Evolutionary conservation across 345 rosid genomes (phyloP).

Genomic region (Camelina sativa): DNA sequence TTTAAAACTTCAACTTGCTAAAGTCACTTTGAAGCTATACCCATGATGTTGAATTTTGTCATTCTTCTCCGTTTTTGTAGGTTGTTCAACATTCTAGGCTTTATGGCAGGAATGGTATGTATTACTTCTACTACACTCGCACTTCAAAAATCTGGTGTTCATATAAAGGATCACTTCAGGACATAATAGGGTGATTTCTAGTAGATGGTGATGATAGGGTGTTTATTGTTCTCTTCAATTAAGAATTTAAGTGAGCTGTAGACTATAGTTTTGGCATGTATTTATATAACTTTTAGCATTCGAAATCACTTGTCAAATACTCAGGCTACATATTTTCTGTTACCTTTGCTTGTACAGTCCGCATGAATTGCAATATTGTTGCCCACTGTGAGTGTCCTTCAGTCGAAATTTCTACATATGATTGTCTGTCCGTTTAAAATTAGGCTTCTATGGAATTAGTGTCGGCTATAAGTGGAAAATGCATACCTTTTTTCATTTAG

Average conservation of each 20-base stretch:
- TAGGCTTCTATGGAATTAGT: background rate
- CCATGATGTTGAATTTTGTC: background rate
- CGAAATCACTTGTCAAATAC: slow-evolving; percentile 19
- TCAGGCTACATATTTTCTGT: background rate
- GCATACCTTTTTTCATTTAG: slow-evolving; percentile 16
- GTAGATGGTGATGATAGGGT: slow-evolving; percentile 8
- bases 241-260: slow-evolving; percentile 10
- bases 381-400: slow-evolving; percentile 3
- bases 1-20: slow-evolving; percentile 8
- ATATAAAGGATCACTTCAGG: slow-evolving; percentile 5
- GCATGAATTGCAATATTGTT: background rate
- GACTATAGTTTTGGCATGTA: slow-evolving; percentile 7
- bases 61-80: slow-evolving; percentile 49
- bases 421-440: background rate
- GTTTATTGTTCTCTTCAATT: slow-evolving; percentile 1
- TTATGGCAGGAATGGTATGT: slow-evolving; percentile 78
- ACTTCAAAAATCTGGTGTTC: slow-evolving; percentile 1
- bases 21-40: slow-evolving; percentile 11
- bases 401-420: background rate
- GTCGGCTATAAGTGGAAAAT: background rate
- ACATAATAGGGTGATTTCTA: slow-evolving; percentile 9
- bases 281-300: slow-evolving; percentile 7
- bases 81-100: slow-evolving; percentile 67
- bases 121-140: slow-evolving; percentile 22
- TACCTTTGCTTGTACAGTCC: slow-evolving; percentile 18